phyloP scores from a whole-genome alignment of 192 early-diverging fungal genomes.

The Backusella australiensis region DNA sequence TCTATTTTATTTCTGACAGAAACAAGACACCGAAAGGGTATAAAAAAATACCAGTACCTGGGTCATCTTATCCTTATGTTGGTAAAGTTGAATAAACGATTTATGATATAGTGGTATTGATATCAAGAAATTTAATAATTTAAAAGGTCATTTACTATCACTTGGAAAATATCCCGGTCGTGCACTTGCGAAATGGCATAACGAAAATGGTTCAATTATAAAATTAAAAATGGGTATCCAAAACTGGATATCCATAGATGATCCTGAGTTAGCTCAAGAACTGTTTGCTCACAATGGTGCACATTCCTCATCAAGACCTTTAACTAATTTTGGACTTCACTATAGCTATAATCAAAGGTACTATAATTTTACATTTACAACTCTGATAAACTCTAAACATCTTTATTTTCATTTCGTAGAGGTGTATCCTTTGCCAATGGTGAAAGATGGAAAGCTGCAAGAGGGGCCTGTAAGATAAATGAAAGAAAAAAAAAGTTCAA shows the following conservation, averaged over 20 bases:
- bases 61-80: not conserved
- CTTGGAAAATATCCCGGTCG: not conserved
- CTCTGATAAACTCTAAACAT: not conserved
- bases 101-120: not conserved
- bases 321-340: not conserved
- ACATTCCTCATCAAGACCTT: not conserved
- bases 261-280: conserved; percentile 6
- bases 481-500: not conserved
- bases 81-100: not conserved
- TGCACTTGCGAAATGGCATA: conserved; percentile 1
- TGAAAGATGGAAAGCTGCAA: not conserved
- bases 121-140: not conserved
- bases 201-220: not conserved
- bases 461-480: not conserved
- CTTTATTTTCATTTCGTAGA: not conserved
- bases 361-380: not conserved
- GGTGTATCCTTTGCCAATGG: not conserved
- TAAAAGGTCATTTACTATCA: not conserved
- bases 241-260: conserved; percentile 4
- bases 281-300: not conserved
- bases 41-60: conserved; percentile 1
- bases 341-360: not conserved
- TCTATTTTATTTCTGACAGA: not conserved
- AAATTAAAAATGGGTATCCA: conserved; percentile 7
- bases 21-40: not conserved